These are phyloP conservation scores for Bipolaris oryzae DNA, from an alignment of 2,329 filamentous ascomycete species.

Conservation along the genomic window DNA sequence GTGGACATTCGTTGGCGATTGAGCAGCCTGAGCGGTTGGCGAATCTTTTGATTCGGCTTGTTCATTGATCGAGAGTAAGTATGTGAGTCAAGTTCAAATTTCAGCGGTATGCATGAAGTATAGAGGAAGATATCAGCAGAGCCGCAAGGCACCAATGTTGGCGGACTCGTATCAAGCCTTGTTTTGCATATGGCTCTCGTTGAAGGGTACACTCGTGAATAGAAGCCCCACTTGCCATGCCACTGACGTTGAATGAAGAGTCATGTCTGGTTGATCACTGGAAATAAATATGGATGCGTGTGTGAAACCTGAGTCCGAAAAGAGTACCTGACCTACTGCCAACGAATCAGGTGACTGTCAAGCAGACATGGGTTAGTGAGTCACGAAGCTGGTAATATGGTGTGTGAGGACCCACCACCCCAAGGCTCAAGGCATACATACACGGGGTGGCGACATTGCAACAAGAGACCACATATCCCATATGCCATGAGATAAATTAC, in stretches of 20 bases:
- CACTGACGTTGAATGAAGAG: background rate
- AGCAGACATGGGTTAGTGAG: background rate
- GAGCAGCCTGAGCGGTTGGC: conserved; percentile 28
- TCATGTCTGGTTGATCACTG: background rate
- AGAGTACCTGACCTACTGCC: background rate
- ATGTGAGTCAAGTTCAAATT: background rate
- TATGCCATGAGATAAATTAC: background rate
- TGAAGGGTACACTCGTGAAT: background rate
- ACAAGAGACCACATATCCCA: background rate
- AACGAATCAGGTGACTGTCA: background rate
- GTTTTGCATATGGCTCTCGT: background rate
- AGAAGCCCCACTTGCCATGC: background rate
- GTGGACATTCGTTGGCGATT: conserved; percentile 27
- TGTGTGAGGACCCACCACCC: background rate
- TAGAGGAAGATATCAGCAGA: background rate
- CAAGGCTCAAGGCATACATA: background rate
- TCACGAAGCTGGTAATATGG: background rate
- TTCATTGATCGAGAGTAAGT: background rate
- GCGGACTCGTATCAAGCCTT: background rate
- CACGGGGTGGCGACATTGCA: background rate
- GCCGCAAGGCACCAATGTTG: background rate
- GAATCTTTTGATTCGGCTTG: conserved; percentile 20
- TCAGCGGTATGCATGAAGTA: background rate
- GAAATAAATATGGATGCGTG: background rate
- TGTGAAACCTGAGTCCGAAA: background rate